These are phyloP conservation scores for Dictyostelium intermedium DNA, from an alignment of 78 protist genomes.

Conservation along the genomic window DNA sequence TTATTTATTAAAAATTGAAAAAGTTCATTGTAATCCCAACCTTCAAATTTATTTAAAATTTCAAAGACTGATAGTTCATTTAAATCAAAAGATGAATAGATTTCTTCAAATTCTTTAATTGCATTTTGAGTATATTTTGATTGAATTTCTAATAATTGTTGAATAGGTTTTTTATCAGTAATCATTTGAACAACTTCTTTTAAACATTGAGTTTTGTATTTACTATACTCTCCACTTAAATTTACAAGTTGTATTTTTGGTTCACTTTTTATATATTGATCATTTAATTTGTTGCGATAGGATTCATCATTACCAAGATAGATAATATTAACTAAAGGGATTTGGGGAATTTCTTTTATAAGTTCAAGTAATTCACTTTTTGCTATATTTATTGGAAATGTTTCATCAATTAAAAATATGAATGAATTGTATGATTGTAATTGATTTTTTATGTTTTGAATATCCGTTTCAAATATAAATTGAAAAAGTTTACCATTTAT, in stretches of 20 bases:
- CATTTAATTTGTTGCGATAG: too few relatives aligned
- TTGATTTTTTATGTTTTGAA: not conserved
- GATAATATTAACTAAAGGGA: not conserved
- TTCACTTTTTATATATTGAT: not conserved
- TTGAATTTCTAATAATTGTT: not conserved
- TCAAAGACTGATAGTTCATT: not conserved
- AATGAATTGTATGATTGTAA: not conserved
- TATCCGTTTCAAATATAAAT: not conserved
- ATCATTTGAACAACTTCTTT: not conserved
- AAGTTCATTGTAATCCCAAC: not conserved
- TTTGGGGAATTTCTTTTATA: not conserved
- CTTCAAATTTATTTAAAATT: not conserved
- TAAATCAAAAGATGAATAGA: not conserved
- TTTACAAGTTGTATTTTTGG: not conserved
- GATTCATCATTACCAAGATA: not conserved
- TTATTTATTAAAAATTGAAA: too few relatives aligned
- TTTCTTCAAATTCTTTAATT: not conserved
- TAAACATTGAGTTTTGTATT: not conserved
- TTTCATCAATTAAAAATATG: not conserved
- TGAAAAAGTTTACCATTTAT: not conserved
- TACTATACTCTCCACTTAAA: not conserved
- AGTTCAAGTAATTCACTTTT: too few relatives aligned
- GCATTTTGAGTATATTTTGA: not conserved
- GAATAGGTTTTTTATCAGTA: not conserved
- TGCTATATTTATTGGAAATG: not conserved